Percentiles rank a stretch among this genome's conserved stretches.
Conservation (phyloP, 2,329 filamentous ascomycete genomes). For the Pseudocercospora vitis region DNA sequence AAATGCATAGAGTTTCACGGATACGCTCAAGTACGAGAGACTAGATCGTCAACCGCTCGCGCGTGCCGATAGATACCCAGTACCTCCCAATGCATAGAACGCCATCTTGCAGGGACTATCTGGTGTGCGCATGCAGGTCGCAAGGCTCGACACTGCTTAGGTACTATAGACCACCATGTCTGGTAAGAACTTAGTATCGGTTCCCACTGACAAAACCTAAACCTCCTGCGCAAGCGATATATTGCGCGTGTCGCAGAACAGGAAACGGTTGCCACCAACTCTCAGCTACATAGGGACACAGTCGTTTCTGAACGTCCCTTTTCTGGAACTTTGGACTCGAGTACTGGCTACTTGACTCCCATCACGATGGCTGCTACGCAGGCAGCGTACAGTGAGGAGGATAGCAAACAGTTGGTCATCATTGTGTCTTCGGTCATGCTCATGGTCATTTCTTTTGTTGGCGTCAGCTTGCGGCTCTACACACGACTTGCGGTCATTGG, state of each 20-base stretch:
- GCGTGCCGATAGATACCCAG: not conserved
- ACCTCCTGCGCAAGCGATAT: not conserved
- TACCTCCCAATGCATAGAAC: slow-evolving; percentile 1
- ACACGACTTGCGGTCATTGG: slow-evolving; percentile 15
- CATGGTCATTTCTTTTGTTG: slow-evolving; percentile 11
- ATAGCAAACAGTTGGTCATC: slow-evolving; percentile 18
- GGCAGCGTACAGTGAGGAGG: not conserved
- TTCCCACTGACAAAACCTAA: not conserved
- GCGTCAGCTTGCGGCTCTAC: slow-evolving; percentile 19
- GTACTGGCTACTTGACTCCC: not conserved
- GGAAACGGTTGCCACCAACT: not conserved
- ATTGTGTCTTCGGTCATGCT: slow-evolving; percentile 21
- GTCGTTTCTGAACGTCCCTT: not conserved
- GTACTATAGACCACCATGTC: not conserved
- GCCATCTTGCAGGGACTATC: not conserved
- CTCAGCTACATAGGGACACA: not conserved
- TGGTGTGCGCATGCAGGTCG: not conserved
- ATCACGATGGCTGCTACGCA: not conserved
- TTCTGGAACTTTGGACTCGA: too few relatives aligned
- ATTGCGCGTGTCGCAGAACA: not conserved
- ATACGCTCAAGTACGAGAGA: not conserved
- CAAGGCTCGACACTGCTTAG: not conserved
- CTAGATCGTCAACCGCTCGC: slow-evolving; percentile 1
- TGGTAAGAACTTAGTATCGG: not conserved
- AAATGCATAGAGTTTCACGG: not conserved